A percentile compares a stretch with the other conserved stretches of the same genome.
Conservation (phyloP, 2,329 filamentous ascomycete genomes). For the Periconia sp. region DNA sequence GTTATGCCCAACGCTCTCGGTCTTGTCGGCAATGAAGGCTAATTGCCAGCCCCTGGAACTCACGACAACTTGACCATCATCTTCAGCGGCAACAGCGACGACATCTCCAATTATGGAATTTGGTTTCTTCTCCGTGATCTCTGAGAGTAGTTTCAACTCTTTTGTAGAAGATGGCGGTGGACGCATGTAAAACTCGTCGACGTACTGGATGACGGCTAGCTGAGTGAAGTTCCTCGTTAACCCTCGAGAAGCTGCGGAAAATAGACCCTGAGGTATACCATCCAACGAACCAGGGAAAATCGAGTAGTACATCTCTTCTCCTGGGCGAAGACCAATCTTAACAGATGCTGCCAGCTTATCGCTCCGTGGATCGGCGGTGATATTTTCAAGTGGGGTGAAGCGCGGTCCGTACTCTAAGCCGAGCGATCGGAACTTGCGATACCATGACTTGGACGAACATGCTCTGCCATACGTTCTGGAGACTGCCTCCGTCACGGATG, state of each 20-base stretch:
- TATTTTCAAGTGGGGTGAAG: conserved; percentile 1
- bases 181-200: too few relatives aligned
- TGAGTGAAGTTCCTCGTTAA: too few relatives aligned
- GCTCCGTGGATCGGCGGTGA: background rate
- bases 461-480: too few relatives aligned
- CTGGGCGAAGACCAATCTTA: too few relatives aligned
- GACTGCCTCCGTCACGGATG: too few relatives aligned
- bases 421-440: background rate
- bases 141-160: background rate
- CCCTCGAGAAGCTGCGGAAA: too few relatives aligned
- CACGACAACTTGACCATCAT: background rate
- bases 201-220: too few relatives aligned
- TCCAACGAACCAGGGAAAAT: too few relatives aligned
- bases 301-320: too few relatives aligned
- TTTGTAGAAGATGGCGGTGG: background rate
- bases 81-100: background rate
- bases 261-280: too few relatives aligned
- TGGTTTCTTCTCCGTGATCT: background rate
- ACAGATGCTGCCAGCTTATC: too few relatives aligned
- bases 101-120: background rate
- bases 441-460: conserved; percentile 1
- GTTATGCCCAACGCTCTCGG: background rate
- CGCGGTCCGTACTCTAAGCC: conserved; percentile 1
- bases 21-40: background rate
- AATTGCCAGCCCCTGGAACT: background rate